Conservation (phyloP, 768 basidiomycete genomes). For the Omphalotus guepiniiformis region DNA sequence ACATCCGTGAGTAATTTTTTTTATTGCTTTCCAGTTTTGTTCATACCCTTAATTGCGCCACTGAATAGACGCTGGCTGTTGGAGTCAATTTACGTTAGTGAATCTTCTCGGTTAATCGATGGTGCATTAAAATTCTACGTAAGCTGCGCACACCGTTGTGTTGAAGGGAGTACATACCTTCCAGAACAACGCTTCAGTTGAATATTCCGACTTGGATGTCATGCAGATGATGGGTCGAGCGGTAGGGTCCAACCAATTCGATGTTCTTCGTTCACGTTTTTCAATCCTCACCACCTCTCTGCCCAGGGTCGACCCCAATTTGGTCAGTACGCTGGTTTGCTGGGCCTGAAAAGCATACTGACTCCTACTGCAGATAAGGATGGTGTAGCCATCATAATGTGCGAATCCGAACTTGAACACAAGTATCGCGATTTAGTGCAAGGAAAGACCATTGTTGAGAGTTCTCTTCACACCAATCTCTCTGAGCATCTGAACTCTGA, state of each 20-base stretch:
- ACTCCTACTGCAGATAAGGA: slow-evolving; percentile 57
- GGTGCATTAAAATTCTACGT: not conserved
- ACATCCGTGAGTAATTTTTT: slow-evolving; percentile 78
- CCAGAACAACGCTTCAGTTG: slow-evolving; percentile 60
- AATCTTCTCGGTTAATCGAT: not conserved
- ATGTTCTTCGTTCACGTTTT: not conserved
- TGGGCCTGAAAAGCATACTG: not conserved
- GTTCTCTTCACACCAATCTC: slow-evolving; percentile 77
- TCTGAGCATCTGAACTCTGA: slow-evolving; percentile 94
- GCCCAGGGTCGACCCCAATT: slow-evolving; percentile 85
- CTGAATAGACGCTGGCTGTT: slow-evolving; percentile 80
- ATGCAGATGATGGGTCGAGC: slow-evolving; percentile 97
- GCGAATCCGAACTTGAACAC: slow-evolving; percentile 63
- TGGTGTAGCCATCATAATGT: slow-evolving; percentile 80
- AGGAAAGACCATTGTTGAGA: slow-evolving; percentile 79
- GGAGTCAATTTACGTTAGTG: slow-evolving; percentile 89
- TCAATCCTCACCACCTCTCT: not conserved
- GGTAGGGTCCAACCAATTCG: slow-evolving; percentile 35
- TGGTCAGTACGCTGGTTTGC: slow-evolving; percentile 37
- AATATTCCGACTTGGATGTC: slow-evolving; percentile 90
- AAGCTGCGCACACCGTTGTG: slow-evolving; percentile 90
- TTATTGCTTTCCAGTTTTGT: not conserved
- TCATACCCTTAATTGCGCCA: slow-evolving; percentile 13
- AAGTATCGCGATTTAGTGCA: slow-evolving; percentile 70
- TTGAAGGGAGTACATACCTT: slow-evolving; percentile 88